Percentiles rank a stretch among this genome's conserved stretches.
Conservation (phyloP, 2,329 filamentous ascomycete genomes). For the Fusarium nisikadoi region DNA sequence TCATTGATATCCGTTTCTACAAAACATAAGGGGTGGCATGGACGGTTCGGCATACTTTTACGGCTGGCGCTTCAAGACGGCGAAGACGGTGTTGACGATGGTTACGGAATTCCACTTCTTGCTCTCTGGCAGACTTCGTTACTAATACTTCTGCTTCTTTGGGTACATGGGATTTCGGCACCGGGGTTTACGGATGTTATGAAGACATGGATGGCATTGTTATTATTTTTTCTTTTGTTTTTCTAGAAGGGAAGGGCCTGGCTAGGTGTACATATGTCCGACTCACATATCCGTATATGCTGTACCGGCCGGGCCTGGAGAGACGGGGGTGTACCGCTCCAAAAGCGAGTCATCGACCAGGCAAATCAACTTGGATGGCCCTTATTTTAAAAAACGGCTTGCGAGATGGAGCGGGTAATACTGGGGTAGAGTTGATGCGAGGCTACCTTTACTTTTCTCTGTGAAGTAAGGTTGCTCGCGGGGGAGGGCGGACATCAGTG, state of each 20-base stretch:
- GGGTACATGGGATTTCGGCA: constrained; percentile 42
- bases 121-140: constrained; percentile 40
- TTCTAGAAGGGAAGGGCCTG: constrained; percentile 20
- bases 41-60: constrained; percentile 41
- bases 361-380: constrained; percentile 29
- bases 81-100: constrained; percentile 46
- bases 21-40: constrained; percentile 30
- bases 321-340: constrained; percentile 36
- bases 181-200: constrained; percentile 45
- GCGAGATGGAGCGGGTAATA: constrained; percentile 44
- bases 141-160: constrained; percentile 41
- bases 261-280: constrained; percentile 15
- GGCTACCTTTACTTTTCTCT: constrained; percentile 41
- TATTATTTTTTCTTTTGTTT: constrained; percentile 33
- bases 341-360: constrained; percentile 35
- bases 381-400: constrained; percentile 21
- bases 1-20: constrained; percentile 39
- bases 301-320: constrained; percentile 21
- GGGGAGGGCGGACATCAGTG: constrained; percentile 39
- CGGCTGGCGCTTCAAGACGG: constrained; percentile 43
- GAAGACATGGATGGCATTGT: constrained; percentile 47
- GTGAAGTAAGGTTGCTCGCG: constrained; percentile 36
- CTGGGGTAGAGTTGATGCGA: constrained; percentile 44
- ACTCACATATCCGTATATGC: constrained; percentile 7
- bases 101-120: constrained; percentile 45